A percentile compares a stretch with the other conserved stretches of the same genome.
phyloP scores from a whole-genome alignment of 164 flowering plant genomes.

The Piper longum region DNA sequence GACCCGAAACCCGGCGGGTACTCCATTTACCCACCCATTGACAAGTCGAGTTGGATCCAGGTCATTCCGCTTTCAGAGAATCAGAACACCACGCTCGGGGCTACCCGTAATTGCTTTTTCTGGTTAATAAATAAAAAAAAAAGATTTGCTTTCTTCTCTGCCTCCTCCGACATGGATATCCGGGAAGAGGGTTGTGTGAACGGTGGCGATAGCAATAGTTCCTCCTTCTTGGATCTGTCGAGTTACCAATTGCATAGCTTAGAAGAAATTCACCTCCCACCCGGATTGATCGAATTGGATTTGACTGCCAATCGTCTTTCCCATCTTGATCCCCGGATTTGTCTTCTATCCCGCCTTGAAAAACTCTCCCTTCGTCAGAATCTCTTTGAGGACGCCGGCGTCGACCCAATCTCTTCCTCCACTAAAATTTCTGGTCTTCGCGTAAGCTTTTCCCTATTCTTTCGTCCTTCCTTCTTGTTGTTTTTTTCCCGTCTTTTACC shows the following conservation, averaged over 20 bases:
- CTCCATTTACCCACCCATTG: no score
- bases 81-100: neutral
- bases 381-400: slow-evolving; percentile 52
- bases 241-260: slow-evolving; percentile 87
- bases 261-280: slow-evolving; percentile 54
- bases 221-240: slow-evolving; percentile 49
- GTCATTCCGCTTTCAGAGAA: no score
- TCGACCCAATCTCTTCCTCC: slow-evolving; percentile 55
- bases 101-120: neutral
- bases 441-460: slow-evolving; percentile 17
- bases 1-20: no score
- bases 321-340: slow-evolving; percentile 58
- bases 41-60: no score
- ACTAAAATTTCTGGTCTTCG: slow-evolving; percentile 48
- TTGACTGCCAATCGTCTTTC: slow-evolving; percentile 73
- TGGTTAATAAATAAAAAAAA: no score
- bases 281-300: slow-evolving; percentile 59
- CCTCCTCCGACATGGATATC: slow-evolving; percentile 1
- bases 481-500: no score
- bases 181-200: slow-evolving; percentile 13
- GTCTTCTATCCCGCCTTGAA: slow-evolving; percentile 50
- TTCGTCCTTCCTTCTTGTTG: neutral
- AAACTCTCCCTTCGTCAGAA: slow-evolving; percentile 87
- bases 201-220: neutral
- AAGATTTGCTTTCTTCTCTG: neutral